Percentiles rank a stretch among this genome's conserved stretches.
Evolutionary conservation across 2,329 filamentous ascomycete genomes (phyloP).

Genomic region (Ambrosiella beaveri): DNA sequence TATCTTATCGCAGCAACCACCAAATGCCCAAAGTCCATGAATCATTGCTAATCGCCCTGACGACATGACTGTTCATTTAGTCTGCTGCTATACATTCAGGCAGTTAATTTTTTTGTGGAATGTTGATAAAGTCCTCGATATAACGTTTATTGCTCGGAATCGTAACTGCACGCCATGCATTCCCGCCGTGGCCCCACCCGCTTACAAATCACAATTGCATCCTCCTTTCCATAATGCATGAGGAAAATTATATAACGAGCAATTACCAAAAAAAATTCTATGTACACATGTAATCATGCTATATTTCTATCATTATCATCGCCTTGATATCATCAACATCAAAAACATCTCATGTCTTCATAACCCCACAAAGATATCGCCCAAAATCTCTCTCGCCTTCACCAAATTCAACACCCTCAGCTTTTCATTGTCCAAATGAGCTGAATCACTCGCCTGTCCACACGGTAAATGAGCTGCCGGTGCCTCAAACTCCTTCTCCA

Average conservation of each 20-base stretch:
- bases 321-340: too few species aligned
- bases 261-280: too few species aligned
- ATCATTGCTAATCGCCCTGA: neutral
- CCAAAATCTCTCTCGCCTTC: slow-evolving; percentile 85
- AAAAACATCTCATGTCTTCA: slow-evolving; percentile 16
- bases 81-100: too few species aligned
- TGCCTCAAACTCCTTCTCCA: slow-evolving; percentile 85
- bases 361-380: slow-evolving; percentile 60
- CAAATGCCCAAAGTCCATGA: neutral
- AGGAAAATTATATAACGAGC: too few species aligned
- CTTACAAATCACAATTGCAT: too few species aligned
- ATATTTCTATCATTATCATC: too few species aligned
- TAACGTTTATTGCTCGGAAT: neutral
- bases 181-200: too few species aligned
- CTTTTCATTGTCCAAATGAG: slow-evolving; percentile 91
- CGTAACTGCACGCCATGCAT: neutral
- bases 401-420: slow-evolving; percentile 71
- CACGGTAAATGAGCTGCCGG: slow-evolving; percentile 87
- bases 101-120: too few species aligned
- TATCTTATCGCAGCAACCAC: neutral
- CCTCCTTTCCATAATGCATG: too few species aligned
- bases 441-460: slow-evolving; percentile 83
- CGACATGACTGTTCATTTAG: too few species aligned
- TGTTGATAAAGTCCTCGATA: neutral
- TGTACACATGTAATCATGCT: too few species aligned